Evolutionary conservation across 2,329 filamentous ascomycete genomes (phyloP).

Genomic region (Ilyonectria destructans): DNA sequence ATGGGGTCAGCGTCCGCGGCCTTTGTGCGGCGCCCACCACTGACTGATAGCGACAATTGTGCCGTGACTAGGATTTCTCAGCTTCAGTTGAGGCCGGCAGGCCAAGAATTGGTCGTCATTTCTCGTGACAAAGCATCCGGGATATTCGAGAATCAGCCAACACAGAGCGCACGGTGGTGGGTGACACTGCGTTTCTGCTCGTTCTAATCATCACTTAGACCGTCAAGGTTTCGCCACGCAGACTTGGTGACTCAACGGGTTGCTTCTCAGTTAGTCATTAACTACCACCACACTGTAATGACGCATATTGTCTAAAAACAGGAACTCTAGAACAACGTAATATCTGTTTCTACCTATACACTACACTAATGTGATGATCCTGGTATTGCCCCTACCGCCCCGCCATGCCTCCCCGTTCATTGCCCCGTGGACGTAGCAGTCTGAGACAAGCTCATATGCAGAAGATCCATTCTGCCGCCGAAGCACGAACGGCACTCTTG

Average conservation of each 20-base stretch:
- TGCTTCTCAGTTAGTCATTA: too few species aligned
- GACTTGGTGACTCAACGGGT: too few species aligned
- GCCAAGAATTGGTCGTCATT: background rate
- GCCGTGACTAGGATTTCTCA: background rate
- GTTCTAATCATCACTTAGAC: too few species aligned
- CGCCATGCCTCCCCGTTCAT: conserved; percentile 21
- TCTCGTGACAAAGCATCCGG: background rate
- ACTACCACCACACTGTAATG: too few species aligned
- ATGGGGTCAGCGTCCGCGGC: background rate
- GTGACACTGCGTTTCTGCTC: background rate
- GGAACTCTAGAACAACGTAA: too few species aligned
- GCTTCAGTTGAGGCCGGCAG: background rate
- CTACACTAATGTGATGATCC: conserved; percentile 13
- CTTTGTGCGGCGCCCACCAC: background rate
- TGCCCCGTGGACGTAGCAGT: conserved; percentile 23
- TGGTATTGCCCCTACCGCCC: background rate
- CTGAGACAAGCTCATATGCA: conserved; percentile 6
- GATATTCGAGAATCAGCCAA: background rate
- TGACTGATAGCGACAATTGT: background rate
- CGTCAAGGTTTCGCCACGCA: too few species aligned
- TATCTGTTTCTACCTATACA: background rate
- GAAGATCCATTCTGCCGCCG: background rate
- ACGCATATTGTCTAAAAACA: too few species aligned
- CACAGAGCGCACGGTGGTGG: background rate
- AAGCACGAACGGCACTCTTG: conserved; percentile 17